Evolutionary conservation across 169 alveolate species (phyloP), one percentile per base, ranked within the genome.

Genomic region (Eimeria maxima): DNA sequence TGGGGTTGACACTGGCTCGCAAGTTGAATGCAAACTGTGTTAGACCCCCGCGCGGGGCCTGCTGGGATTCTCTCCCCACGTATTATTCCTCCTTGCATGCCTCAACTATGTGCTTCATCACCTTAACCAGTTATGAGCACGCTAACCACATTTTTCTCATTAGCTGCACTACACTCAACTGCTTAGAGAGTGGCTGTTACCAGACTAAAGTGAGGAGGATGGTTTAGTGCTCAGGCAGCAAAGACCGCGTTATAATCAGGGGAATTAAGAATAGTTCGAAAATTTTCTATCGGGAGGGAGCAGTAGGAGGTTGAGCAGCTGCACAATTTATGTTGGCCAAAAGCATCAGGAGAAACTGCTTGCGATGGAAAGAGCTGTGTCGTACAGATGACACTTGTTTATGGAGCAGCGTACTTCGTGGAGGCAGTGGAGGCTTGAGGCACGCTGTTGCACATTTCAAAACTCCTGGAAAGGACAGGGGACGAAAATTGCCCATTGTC

Each of bases 1-100:
- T 33, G 81, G 53, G 81, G 81, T 71, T 71, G 81, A 71, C 81
- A 33, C 50, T 71, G 81, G 38, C 11, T 16, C 29, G 53, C 81
- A 27, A 33, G 81, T 29, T 71, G 81, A 71, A 71, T 29, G 78
- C 47, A 1, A 27, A 71, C 53, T 29, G 29, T 24, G 27, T 33
- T 71, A 71, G 53, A 71, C 53, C 53, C 81, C 53, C 81, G 50
- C 38, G 53, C 76, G n/a, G 38, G 53, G 16, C 53, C 2, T 50
- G 53, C 81, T 71, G 47, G 81, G n/a, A 38, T 71, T 33, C 27
- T 33, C 14, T 7, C 11, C 14, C 81, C 81, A 38, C 33, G 53
- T 71, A 50, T 71, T 71, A 14, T 11, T 71, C 13, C 81, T 45
- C 47, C 81, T 11, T 50, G 53, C 53, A 71, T 71, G 11, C 81